These are phyloP conservation scores for Vigna reflexopilosa DNA, from an alignment of 306 rosid genomes.

Conservation along the genomic window DNA sequence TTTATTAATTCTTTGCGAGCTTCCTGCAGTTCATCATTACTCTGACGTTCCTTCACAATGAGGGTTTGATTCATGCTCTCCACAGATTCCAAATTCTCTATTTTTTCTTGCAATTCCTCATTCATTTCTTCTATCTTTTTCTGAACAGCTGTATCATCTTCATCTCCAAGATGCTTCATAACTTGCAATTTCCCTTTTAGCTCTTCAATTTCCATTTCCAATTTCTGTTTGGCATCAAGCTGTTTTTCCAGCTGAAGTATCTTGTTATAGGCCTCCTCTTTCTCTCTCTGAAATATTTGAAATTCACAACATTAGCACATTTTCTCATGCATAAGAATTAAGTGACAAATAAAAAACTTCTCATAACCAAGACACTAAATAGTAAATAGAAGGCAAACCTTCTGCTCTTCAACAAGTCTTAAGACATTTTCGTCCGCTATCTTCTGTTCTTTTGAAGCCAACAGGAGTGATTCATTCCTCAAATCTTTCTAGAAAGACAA, in stretches of 20 bases:
- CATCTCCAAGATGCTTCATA: slow-evolving; percentile 93
- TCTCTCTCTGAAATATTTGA: slow-evolving; percentile 71
- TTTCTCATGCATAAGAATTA: slow-evolving; percentile 29
- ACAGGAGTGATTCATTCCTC: slow-evolving; percentile 73
- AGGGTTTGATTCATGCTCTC: slow-evolving; percentile 67
- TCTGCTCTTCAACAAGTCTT: slow-evolving; percentile 87
- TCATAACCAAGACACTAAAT: slow-evolving; percentile 28
- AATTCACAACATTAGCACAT: slow-evolving; percentile 37
- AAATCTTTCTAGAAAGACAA: slow-evolving; percentile 69
- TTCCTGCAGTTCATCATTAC: slow-evolving; percentile 90
- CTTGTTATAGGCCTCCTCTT: slow-evolving; percentile 81
- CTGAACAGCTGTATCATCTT: slow-evolving; percentile 85
- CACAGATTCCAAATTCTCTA: slow-evolving; percentile 58
- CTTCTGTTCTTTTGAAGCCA: slow-evolving; percentile 88
- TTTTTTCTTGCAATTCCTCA: slow-evolving; percentile 61
- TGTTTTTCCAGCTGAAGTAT: slow-evolving; percentile 84
- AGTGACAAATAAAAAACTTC: slow-evolving; percentile 2
- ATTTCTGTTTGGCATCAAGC: slow-evolving; percentile 88
- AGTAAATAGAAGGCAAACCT: slow-evolving; percentile 57
- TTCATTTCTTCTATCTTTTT: slow-evolving; percentile 82
- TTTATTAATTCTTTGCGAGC: slow-evolving; percentile 81
- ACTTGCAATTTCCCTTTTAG: slow-evolving; percentile 90
- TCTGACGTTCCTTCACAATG: slow-evolving; percentile 79
- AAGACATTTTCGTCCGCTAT: slow-evolving; percentile 82
- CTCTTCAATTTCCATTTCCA: slow-evolving; percentile 95